phyloP scores from a whole-genome alignment of 495 filamentous ascomycete species.

The Clohesyomyces aquaticus region DNA sequence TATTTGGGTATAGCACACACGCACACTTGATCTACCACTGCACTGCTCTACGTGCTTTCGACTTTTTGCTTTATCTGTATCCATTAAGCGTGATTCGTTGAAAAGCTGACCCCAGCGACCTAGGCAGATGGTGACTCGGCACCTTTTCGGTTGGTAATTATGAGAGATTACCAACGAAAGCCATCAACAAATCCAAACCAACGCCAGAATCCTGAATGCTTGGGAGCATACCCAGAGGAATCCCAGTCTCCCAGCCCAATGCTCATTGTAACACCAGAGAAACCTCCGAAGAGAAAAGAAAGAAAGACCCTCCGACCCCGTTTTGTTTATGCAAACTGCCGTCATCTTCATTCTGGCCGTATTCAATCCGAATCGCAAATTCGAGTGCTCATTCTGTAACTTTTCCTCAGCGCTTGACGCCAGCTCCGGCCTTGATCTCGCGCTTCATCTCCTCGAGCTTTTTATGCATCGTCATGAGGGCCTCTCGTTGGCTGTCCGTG shows the following conservation, averaged over 20 bases:
- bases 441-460: slow-evolving; percentile 43
- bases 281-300: not conserved
- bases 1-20: too few species aligned
- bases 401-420: slow-evolving; percentile 14
- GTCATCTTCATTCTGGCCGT: not conserved
- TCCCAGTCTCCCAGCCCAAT: too few species aligned
- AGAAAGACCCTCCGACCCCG: not conserved
- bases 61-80: not conserved
- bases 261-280: not conserved
- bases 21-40: too few species aligned
- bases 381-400: not conserved
- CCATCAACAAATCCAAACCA: not conserved
- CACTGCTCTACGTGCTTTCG: too few species aligned
- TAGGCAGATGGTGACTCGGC: not conserved
- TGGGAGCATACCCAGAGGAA: too few species aligned
- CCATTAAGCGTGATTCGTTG: not conserved
- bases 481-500: slow-evolving; percentile 23
- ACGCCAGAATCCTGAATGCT: not conserved
- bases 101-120: not conserved
- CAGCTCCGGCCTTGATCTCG: slow-evolving; percentile 41
- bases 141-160: not conserved
- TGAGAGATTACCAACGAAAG: too few species aligned
- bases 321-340: not conserved
- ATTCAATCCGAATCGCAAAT: not conserved
- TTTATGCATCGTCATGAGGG: slow-evolving; percentile 40